Conservation (phyloP, 2,329 filamentous ascomycete species). For the Fusarium annulatum region DNA sequence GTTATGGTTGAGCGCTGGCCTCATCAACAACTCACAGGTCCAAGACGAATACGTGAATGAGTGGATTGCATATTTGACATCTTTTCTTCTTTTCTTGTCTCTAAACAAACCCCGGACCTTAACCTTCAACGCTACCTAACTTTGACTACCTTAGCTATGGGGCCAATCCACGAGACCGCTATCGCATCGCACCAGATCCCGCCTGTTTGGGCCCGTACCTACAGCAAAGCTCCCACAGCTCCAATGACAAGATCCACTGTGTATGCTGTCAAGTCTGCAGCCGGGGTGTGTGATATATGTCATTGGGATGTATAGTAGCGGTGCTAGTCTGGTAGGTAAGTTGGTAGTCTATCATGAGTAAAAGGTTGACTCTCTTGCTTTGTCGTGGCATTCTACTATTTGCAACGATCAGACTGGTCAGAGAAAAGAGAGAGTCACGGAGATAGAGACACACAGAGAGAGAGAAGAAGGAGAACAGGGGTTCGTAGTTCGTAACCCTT, state of each 20-base stretch:
- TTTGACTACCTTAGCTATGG: background rate
- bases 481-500: constrained; percentile 17
- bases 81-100: background rate
- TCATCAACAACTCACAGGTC: constrained; percentile 10
- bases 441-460: background rate
- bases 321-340: background rate
- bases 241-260: constrained; percentile 9
- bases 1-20: constrained; percentile 6
- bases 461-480: background rate
- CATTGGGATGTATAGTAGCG: constrained; percentile 1
- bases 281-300: background rate
- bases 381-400: constrained; percentile 26
- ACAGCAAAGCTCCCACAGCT: constrained; percentile 31
- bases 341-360: background rate
- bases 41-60: constrained; percentile 27
- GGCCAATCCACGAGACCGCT: constrained; percentile 30
- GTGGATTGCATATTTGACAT: constrained; percentile 14
- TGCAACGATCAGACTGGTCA: constrained; percentile 1
- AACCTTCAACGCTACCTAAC: background rate
- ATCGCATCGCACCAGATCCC: constrained; percentile 44
- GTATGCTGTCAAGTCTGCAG: constrained; percentile 34
- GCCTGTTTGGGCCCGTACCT: constrained; percentile 44
- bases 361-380: background rate
- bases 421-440: background rate
- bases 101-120: constrained; percentile 3